Evolutionary conservation across 176 grass and related monocot genomes (phyloP).

Genomic region (Aechmea fasciata): DNA sequence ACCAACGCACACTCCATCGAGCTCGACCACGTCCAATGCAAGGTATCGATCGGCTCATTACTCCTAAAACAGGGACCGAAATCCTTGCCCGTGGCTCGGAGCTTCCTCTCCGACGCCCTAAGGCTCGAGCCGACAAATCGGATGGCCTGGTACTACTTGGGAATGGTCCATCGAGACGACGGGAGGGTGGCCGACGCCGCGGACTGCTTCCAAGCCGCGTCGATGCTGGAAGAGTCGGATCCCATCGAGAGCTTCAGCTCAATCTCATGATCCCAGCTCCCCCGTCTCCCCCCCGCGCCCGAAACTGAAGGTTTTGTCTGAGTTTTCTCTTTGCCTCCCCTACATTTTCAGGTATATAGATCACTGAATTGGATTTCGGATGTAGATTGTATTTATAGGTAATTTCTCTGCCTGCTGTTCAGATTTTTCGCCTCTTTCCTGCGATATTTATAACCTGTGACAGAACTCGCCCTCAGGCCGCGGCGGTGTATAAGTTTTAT

Average conservation of each 20-base stretch:
- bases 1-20: slow-evolving; percentile 58
- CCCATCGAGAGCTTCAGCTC: slow-evolving; percentile 75
- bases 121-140: slow-evolving; percentile 70
- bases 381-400: slow-evolving; percentile 27
- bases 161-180: slow-evolving; percentile 73
- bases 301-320: slow-evolving; percentile 20
- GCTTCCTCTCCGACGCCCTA: slow-evolving; percentile 82
- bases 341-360: slow-evolving; percentile 31
- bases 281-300: background rate
- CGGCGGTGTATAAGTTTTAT: no score
- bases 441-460: no score
- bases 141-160: slow-evolving; percentile 83
- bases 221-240: slow-evolving; percentile 75
- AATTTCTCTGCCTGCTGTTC: background rate
- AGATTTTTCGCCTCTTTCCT: background rate
- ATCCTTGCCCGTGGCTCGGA: slow-evolving; percentile 59
- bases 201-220: slow-evolving; percentile 84
- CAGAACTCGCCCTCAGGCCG: no score
- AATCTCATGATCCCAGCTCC: slow-evolving; percentile 23
- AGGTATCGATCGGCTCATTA: slow-evolving; percentile 64
- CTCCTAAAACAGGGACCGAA: slow-evolving; percentile 57
- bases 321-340: slow-evolving; percentile 2
- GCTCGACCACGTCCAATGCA: slow-evolving; percentile 63
- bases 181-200: slow-evolving; percentile 65
- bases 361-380: slow-evolving; percentile 12